Evolutionary conservation across 2,329 filamentous ascomycete genomes (phyloP).

Genomic region (Aschersonia sp.): DNA sequence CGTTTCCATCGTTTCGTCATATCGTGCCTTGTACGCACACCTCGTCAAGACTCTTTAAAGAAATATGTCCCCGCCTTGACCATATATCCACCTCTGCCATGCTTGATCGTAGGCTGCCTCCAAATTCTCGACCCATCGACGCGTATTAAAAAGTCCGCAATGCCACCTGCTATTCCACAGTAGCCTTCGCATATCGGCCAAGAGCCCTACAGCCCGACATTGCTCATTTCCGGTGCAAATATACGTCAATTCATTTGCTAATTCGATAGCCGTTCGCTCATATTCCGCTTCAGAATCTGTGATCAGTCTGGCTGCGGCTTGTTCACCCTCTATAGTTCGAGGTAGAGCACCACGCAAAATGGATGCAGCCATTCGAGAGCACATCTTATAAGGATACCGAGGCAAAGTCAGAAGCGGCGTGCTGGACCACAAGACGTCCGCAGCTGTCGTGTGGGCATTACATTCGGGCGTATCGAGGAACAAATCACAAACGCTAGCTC

Average conservation of each 20-base stretch:
- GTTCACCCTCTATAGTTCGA: slow-evolving; percentile 47
- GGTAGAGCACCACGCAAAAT: slow-evolving; percentile 85
- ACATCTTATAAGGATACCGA: slow-evolving; percentile 96
- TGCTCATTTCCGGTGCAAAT: slow-evolving; percentile 24
- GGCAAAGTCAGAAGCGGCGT: slow-evolving; percentile 84
- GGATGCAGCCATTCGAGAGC: slow-evolving; percentile 90
- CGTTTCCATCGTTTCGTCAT: slow-evolving; percentile 1
- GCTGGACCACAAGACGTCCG: slow-evolving; percentile 91
- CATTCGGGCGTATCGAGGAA: slow-evolving; percentile 97
- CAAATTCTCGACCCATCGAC: slow-evolving; percentile 77
- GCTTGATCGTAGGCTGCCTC: slow-evolving; percentile 80
- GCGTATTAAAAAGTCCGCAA: slow-evolving; percentile 82
- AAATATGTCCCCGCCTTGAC: slow-evolving; percentile 87
- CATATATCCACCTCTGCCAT: slow-evolving; percentile 76
- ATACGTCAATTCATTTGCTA: slow-evolving; percentile 53
- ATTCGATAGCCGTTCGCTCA: slow-evolving; percentile 56
- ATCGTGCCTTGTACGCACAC: neutral
- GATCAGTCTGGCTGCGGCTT: slow-evolving; percentile 61
- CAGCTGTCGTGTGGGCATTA: slow-evolving; percentile 94
- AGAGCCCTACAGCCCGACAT: slow-evolving; percentile 47
- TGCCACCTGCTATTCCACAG: slow-evolving; percentile 74
- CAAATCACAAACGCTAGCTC: slow-evolving; percentile 81
- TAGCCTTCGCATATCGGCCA: slow-evolving; percentile 66
- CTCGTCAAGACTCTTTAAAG: slow-evolving; percentile 25
- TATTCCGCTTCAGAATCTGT: slow-evolving; percentile 69